Evolutionary conservation across 1,139 yeast genomes (phyloP), one percentile per base, ranked within the genome.

Genomic region (Pneumocystis jirovecii): DNA sequence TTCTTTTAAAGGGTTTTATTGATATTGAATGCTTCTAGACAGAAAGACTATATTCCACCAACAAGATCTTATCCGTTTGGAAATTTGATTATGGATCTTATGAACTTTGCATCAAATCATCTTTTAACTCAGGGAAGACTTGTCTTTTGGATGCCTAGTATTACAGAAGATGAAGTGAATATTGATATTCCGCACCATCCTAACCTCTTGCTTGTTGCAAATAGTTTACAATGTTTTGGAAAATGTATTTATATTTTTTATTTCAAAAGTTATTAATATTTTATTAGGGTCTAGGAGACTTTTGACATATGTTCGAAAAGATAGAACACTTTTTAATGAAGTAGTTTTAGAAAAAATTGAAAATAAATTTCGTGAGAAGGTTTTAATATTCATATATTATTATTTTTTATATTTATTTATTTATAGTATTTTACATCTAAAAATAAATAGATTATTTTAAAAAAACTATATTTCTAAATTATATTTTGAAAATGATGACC

Each of bases 61-160:
- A 93, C 91, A 73, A 90, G 89, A 73, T 95, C 96, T 0, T 91
- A 89, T 74, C 87, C 87, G 69, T 80, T 93, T 69, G 87, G 88
- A 68, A 79, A 84, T 62, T 77, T 93, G 70, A 77, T 95, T 62
- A 87, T 85, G 70, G 97, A 91, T 73, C 77, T 95, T 64, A 78
- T 93, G 60, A 75, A 78, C 35, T 93, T 87, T 78, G 82, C 96
- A 0, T 83, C 93, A 1, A 78, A 80, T 10, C 82, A 93, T 71
- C 78, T 93, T 66, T 88, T 87, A 0, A 77, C 84, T 1, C 82
- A 82, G 12, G 96, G 97, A 0, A 78, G 97, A 68, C 78, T 93
- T 56, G 89, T 95, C 34, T 91, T 90, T 74, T 93, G 99, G 99
- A 89, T 93, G 95, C 99, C 99, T 0, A 87, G 96, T 0, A 96